A percentile compares a stretch with the other conserved stretches of the same genome.
Conservation (phyloP, 768 basidiomycete species). For the Lentinula lateritia region DNA sequence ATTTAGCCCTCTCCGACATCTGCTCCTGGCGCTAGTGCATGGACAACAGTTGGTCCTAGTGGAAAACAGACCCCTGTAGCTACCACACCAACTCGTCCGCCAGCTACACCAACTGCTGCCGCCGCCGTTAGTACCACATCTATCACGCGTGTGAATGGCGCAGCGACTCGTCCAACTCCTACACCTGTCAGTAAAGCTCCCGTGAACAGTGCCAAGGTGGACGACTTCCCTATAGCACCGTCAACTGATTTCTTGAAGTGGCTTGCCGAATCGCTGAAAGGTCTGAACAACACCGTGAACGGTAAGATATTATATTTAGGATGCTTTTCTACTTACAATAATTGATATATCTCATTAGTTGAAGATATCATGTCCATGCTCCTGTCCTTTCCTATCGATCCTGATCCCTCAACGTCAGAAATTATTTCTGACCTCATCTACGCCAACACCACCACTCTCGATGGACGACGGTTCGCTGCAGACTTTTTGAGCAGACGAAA, state of each 20-base stretch:
- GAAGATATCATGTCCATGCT: constrained; percentile 97
- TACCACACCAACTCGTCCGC: constrained; percentile 29
- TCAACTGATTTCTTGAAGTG: constrained; percentile 91
- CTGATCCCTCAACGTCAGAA: constrained; percentile 75
- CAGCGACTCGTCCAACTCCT: constrained; percentile 28
- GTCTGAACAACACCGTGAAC: constrained; percentile 66
- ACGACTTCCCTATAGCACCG: constrained; percentile 62
- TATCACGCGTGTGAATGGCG: constrained; percentile 32
- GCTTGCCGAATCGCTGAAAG: constrained; percentile 81
- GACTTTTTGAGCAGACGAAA: constrained; percentile 89
- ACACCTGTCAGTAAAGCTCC: constrained; percentile 12
- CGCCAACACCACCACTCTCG: constrained; percentile 88
- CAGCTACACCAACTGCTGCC: constrained; percentile 24
- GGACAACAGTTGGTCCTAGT: constrained; percentile 83
- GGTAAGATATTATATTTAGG: constrained; percentile 32
- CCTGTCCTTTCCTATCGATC: constrained; percentile 89
- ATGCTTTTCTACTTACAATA: neutral
- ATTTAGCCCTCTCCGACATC: constrained; percentile 22
- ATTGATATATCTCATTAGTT: constrained; percentile 40
- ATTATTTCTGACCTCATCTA: constrained; percentile 96
- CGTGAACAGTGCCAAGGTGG: constrained; percentile 37
- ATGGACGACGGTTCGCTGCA: constrained; percentile 90
- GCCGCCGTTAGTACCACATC: constrained; percentile 21
- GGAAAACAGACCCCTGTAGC: constrained; percentile 49
- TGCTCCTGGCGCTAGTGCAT: constrained; percentile 44